phyloP scores from a whole-genome alignment of 257 asterid species.

The Craterostigma plantagineum region DNA sequence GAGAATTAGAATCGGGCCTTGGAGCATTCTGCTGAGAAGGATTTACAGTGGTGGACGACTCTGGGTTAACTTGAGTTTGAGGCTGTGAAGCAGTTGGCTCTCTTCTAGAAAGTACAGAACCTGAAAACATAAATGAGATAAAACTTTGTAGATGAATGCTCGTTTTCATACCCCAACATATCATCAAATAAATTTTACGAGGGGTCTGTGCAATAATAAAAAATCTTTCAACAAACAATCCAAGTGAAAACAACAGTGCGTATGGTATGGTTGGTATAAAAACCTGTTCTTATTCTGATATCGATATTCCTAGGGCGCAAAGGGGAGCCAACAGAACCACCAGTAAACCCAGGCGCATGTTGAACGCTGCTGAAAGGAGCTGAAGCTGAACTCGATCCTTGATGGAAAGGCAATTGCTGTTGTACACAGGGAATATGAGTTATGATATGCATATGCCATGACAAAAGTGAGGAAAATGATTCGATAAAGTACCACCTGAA shows the following conservation, averaged over 20 bases:
- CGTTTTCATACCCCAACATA: background rate
- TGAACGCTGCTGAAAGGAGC: conserved; percentile 47
- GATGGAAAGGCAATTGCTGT: conserved; percentile 82
- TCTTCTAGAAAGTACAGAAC: conserved; percentile 58
- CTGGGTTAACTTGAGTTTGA: conserved; percentile 36
- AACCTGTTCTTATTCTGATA: conserved; percentile 94
- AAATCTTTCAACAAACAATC: background rate
- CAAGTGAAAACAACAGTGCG: conserved; percentile 2
- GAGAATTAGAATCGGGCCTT: conserved; percentile 45
- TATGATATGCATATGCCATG: too few species aligned
- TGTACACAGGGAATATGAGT: conserved; percentile 11
- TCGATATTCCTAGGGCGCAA: conserved; percentile 79
- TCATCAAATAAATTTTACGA: too few species aligned
- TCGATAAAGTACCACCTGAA: conserved; percentile 42
- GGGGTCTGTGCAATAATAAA: background rate
- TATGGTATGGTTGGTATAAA: background rate
- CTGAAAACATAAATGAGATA: conserved; percentile 15
- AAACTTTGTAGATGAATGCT: conserved; percentile 1
- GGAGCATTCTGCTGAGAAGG: conserved; percentile 28
- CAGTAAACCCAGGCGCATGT: conserved; percentile 36
- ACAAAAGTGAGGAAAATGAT: conserved; percentile 10
- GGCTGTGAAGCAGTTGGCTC: conserved; percentile 38
- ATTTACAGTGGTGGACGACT: conserved; percentile 20
- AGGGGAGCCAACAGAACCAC: conserved; percentile 41
- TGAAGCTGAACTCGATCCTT: conserved; percentile 47